Evolutionary conservation across 371 early-diverging fungal species (phyloP).

Genomic region (Mortierella sp.): DNA sequence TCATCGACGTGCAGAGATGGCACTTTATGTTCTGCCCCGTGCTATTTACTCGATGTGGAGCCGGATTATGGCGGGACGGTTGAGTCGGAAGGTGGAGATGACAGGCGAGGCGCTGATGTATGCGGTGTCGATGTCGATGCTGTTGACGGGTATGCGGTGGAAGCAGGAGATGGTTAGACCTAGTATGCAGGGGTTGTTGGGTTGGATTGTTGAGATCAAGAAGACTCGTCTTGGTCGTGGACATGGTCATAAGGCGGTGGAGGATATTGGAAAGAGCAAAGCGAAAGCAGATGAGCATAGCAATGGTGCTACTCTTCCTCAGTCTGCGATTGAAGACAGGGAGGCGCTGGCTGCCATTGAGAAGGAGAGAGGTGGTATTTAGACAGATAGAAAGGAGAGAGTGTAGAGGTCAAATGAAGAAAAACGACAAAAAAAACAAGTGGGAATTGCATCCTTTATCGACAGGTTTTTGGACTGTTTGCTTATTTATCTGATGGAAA

Average conservation of each 20-base stretch:
- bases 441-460: slow-evolving; percentile 4
- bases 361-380: slow-evolving; percentile 16
- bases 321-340: slow-evolving; percentile 9
- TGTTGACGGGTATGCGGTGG: slow-evolving; percentile 63
- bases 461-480: not conserved
- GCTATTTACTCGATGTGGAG: slow-evolving; percentile 69
- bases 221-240: slow-evolving; percentile 2
- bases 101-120: slow-evolving; percentile 55
- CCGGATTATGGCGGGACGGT: slow-evolving; percentile 57
- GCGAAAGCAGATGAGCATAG: not conserved
- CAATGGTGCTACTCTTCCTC: not conserved
- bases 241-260: not conserved
- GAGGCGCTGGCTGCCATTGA: slow-evolving; percentile 20
- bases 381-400: not conserved
- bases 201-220: slow-evolving; percentile 64
- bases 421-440: not conserved
- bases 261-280: not conserved
- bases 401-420: not conserved
- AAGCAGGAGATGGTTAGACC: slow-evolving; percentile 64
- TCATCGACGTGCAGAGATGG: slow-evolving; percentile 75
- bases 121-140: slow-evolving; percentile 61
- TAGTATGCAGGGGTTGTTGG: slow-evolving; percentile 64
- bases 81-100: slow-evolving; percentile 43
- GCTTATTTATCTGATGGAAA: no score
- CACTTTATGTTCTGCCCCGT: slow-evolving; percentile 71